These are phyloP conservation scores for Cyberlindnera maritima DNA, from an alignment of 805 yeast genomes.

Conservation along the genomic window DNA sequence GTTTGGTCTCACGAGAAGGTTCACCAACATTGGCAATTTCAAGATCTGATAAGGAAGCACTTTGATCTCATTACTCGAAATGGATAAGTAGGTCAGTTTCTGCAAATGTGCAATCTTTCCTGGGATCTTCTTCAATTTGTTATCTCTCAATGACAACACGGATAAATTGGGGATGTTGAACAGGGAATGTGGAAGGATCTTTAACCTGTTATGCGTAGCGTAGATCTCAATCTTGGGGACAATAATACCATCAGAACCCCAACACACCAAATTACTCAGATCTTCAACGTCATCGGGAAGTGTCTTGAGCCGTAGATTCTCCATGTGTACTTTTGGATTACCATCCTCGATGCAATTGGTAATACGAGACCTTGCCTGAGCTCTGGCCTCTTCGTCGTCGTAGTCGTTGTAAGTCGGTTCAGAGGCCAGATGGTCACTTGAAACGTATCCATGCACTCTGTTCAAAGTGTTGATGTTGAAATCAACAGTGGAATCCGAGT, in stretches of 20 bases:
- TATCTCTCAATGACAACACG: slow-evolving; percentile 51
- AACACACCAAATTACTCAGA: slow-evolving; percentile 51
- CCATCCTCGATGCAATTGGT: slow-evolving; percentile 47
- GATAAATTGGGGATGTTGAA: slow-evolving; percentile 49
- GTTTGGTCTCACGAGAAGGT: slow-evolving; percentile 57
- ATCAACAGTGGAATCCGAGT: slow-evolving; percentile 21
- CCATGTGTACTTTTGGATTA: slow-evolving; percentile 43
- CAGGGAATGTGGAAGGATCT: slow-evolving; percentile 46
- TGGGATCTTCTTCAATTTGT: slow-evolving; percentile 45
- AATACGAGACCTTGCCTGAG: slow-evolving; percentile 39
- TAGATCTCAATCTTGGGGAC: slow-evolving; percentile 44
- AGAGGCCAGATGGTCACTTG: slow-evolving; percentile 21
- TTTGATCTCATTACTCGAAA: slow-evolving; percentile 48
- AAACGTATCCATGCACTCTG: slow-evolving; percentile 23
- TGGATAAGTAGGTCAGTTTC: slow-evolving; percentile 47
- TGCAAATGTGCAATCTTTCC: slow-evolving; percentile 41
- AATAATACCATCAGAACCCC: slow-evolving; percentile 32
- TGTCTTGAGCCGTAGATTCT: slow-evolving; percentile 42
- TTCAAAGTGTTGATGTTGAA: slow-evolving; percentile 26
- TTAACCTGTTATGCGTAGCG: slow-evolving; percentile 47
- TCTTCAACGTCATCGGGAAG: slow-evolving; percentile 61
- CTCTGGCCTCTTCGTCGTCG: slow-evolving; percentile 16
- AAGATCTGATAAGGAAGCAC: slow-evolving; percentile 53
- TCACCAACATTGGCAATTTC: slow-evolving; percentile 39
- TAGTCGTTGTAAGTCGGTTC: slow-evolving; percentile 19